Conservation (phyloP, 371 early-diverging fungal species). For the Nematocida parisii region DNA sequence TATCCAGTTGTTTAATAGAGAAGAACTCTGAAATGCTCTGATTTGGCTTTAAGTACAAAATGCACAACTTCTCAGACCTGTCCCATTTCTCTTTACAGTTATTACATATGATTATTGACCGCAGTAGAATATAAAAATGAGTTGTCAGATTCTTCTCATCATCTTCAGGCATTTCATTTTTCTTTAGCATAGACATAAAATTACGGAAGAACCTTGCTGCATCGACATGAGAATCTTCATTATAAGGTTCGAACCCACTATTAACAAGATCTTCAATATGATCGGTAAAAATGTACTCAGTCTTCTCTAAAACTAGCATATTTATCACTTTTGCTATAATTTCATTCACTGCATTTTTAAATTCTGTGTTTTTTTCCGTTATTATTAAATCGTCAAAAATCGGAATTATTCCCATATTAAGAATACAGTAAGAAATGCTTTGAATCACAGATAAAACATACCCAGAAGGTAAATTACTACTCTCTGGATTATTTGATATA, state of each 20-base stretch:
- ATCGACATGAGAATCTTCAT: not conserved
- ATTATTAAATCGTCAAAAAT: conserved; percentile 7
- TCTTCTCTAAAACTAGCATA: not conserved
- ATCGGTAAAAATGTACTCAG: not conserved
- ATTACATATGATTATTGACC: not conserved
- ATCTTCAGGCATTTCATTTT: not conserved
- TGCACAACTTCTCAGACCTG: conserved; percentile 4
- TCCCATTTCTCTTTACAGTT: conserved; percentile 32
- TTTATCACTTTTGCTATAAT: conserved; percentile 2
- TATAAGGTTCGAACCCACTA: not conserved
- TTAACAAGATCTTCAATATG: conserved; percentile 12
- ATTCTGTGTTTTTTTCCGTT: conserved; percentile 4
- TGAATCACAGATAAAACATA: conserved; percentile 2
- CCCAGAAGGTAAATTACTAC: not conserved
- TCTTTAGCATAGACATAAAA: conserved; percentile 25
- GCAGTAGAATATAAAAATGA: conserved; percentile 1
- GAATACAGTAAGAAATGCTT: not conserved
- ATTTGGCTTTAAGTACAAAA: conserved; percentile 34
- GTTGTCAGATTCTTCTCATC: not conserved
- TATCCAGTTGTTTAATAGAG: conserved; percentile 40
- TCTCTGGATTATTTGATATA: too few relatives aligned
- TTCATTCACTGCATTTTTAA: conserved; percentile 15
- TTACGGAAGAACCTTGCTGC: conserved; percentile 29
- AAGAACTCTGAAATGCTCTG: conserved; percentile 30
- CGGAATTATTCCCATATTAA: not conserved